Percentiles rank a stretch among this genome's conserved stretches.
Evolutionary conservation across 768 basidiomycete species (phyloP).

Genomic region (Termitomyces sp.): DNA sequence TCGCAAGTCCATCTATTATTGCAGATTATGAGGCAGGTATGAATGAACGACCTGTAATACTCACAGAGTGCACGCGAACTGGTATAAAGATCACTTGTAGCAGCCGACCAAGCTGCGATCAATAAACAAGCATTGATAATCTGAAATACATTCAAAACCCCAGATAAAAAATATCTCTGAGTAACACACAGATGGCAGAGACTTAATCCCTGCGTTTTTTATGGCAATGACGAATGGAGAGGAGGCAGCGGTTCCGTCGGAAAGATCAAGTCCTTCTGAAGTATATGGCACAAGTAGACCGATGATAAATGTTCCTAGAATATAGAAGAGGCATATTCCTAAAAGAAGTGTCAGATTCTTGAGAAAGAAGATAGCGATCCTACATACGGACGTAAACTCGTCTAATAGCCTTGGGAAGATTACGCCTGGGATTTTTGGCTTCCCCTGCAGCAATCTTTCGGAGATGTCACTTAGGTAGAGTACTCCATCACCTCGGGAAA

Average conservation of each 20-base stretch:
- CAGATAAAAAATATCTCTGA: not conserved
- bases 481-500: not conserved
- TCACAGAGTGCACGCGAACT: slow-evolving; percentile 81
- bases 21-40: slow-evolving; percentile 17
- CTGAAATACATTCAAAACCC: slow-evolving; percentile 25
- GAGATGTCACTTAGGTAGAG: not conserved
- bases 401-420: slow-evolving; percentile 59
- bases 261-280: slow-evolving; percentile 47
- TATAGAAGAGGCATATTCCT: slow-evolving; percentile 82
- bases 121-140: slow-evolving; percentile 80
- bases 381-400: slow-evolving; percentile 63
- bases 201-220: slow-evolving; percentile 77
- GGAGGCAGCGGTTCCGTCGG: slow-evolving; percentile 57
- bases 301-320: slow-evolving; percentile 66
- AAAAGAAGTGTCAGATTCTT: slow-evolving; percentile 22
- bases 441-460: slow-evolving; percentile 81
- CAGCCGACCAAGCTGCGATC: slow-evolving; percentile 91
- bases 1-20: slow-evolving; percentile 63
- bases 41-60: slow-evolving; percentile 19
- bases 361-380: no score
- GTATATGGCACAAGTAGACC: slow-evolving; percentile 80
- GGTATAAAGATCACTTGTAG: slow-evolving; percentile 85
- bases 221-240: slow-evolving; percentile 95
- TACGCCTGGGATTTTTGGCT: slow-evolving; percentile 78
- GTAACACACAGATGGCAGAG: slow-evolving; percentile 64